Evolutionary conservation across 2,329 filamentous ascomycete genomes (phyloP).

Genomic region (Colletotrichum sublineola): DNA sequence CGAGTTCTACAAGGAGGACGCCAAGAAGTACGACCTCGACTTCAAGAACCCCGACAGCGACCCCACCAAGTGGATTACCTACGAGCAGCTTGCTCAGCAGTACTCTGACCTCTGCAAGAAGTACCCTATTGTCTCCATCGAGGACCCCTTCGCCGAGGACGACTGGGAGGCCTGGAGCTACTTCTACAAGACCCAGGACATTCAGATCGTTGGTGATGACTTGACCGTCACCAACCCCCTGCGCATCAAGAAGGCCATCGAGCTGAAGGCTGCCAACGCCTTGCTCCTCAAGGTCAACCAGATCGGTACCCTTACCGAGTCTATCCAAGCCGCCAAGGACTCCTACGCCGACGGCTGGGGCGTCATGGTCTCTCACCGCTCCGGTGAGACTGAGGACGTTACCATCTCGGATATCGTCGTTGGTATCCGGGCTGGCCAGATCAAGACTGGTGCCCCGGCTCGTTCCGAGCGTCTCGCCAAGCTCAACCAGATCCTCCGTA

Average conservation of each 20-base stretch:
- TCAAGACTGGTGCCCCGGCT: slow-evolving; percentile 97
- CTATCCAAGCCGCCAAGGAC: slow-evolving; percentile 99
- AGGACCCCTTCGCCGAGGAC: slow-evolving; percentile 99
- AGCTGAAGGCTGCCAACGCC: slow-evolving; percentile 98
- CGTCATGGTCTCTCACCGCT: slow-evolving; percentile 99
- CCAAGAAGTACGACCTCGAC: slow-evolving; percentile 99
- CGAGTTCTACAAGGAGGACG: slow-evolving; percentile 98
- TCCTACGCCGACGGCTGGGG: slow-evolving; percentile 96
- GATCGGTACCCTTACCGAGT: slow-evolving; percentile 98
- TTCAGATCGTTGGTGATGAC: slow-evolving; percentile 99
- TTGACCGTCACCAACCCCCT: slow-evolving; percentile 98
- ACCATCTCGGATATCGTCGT: slow-evolving; percentile 99
- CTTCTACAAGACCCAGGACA: slow-evolving; percentile 99
- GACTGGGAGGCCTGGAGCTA: slow-evolving; percentile 99
- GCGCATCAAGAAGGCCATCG: slow-evolving; percentile 99
- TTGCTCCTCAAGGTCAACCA: slow-evolving; percentile 99
- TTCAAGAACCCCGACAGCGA: slow-evolving; percentile 99
- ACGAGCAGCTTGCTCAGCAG: slow-evolving; percentile 93
- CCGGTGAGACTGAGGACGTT: slow-evolving; percentile 99
- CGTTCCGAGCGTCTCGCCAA: slow-evolving; percentile 99
- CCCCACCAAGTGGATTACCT: slow-evolving; percentile 96
- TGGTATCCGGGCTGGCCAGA: slow-evolving; percentile 95
- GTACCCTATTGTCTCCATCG: slow-evolving; percentile 98
- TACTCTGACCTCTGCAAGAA: slow-evolving; percentile 91
- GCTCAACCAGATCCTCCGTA: slow-evolving; percentile 99